Percentiles rank a stretch among this genome's conserved stretches.
These are phyloP conservation scores for Quercus variabilis DNA, from an alignment of 306 rosid species.

Conservation along the genomic window DNA sequence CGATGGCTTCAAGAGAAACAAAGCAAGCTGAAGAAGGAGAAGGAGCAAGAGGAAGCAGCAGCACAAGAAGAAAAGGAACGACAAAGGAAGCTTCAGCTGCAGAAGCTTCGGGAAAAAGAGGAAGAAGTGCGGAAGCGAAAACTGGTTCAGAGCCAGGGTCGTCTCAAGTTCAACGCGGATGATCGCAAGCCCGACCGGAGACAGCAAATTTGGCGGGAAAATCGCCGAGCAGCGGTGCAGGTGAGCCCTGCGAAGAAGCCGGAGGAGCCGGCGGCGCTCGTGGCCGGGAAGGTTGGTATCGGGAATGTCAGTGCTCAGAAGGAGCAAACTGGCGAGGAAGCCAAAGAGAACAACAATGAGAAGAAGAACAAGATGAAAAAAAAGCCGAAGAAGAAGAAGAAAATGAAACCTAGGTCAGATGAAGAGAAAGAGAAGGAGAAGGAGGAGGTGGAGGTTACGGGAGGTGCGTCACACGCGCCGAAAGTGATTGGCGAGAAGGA, in stretches of 20 bases:
- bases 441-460: neutral
- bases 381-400: accelerated
- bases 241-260: neutral
- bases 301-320: constrained; percentile 3
- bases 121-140: neutral
- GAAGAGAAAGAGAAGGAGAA: neutral
- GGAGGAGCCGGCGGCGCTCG: neutral
- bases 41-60: neutral
- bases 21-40: constrained; percentile 2
- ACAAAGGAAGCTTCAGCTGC: constrained; percentile 11
- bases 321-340: neutral
- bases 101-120: neutral
- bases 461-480: neutral
- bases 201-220: neutral
- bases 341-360: neutral
- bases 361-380: neutral
- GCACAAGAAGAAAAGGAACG: neutral
- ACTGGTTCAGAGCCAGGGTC: neutral
- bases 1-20: constrained; percentile 50
- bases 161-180: too few species aligned
- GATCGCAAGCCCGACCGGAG: too few species aligned
- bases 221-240: neutral
- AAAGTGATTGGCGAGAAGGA: neutral
- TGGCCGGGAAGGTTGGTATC: neutral
- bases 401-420: neutral